Base-by-base conservation (phyloP, 1,284 basidiomycete genomes). In the Fomitopsis betulina region DNA sequence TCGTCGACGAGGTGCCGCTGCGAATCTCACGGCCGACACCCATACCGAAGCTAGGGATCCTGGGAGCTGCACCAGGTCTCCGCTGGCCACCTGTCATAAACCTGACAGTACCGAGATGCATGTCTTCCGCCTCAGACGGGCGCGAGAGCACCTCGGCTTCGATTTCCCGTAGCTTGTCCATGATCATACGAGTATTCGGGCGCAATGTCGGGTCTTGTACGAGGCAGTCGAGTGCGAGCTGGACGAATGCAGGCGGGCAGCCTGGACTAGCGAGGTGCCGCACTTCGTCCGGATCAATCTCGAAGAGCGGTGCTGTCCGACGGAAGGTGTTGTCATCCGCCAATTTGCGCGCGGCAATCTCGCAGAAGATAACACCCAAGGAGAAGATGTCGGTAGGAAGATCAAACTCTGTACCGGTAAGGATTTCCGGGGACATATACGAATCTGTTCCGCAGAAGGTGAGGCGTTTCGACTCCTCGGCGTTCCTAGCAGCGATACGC, bases 381-480 rank as follows among this genome's bases (percentile, higher is more conserved):
- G 94, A 96, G 73, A 93, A 98, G 12, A 98, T 87, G 70, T 99
- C 96, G 7, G 96, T 96, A 2, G 93, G 89, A 7, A 98, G 83
- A 69, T 93, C 91, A 67, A 98, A 98, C 67, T 94, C 91, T 56
- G 91, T 84, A 19, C 96, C 95, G 13, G 93, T 79, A 7, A 98
- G 78, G 65, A 99, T 97, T 73, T 98, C 96, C 0, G 96, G 96
- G 9, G 87, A 93, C 92, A 91, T 92, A 75, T 93, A 94, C 3
- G 91, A 90, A 68, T 98, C 96, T 0, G 96, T 98, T 17, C 96
- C 96, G 67, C 96, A 98, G 75, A 96, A 98, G 0, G 93, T 97
- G 66, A 98, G 86, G 21, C 94, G 83, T 67, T 90, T 90, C 72
- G 86, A 87, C 72, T 99, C 96, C 60, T 96, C 94, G 56, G 87